These are phyloP conservation scores for Sphagnum magellanicum DNA, from an alignment of 228 moss, liverwort and hornwort species.

Conservation along the genomic window DNA sequence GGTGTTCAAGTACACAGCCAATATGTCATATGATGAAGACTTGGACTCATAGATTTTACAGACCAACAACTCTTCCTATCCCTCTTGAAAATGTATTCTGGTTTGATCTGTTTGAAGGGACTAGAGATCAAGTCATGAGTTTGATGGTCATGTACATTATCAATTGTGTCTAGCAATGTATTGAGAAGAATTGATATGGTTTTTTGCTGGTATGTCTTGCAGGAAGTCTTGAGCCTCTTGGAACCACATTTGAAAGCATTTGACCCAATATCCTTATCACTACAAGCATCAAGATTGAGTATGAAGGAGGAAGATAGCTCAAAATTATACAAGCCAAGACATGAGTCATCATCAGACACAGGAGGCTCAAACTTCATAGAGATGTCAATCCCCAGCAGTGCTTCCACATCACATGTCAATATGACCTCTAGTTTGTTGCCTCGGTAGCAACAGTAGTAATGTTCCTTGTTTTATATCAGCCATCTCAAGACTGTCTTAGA, in stretches of 20 bases:
- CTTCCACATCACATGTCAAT: too few relatives aligned
- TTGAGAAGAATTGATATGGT: neutral
- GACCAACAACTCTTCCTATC: neutral
- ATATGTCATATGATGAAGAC: neutral
- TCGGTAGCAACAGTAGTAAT: too few relatives aligned
- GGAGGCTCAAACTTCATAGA: too few relatives aligned
- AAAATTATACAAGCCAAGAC: conserved; percentile 2
- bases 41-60: neutral
- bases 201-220: neutral
- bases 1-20: neutral
- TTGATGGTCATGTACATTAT: neutral
- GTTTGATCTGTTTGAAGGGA: neutral
- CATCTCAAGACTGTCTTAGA: too few relatives aligned
- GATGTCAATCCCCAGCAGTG: too few relatives aligned
- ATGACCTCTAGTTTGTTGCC: too few relatives aligned
- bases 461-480: too few relatives aligned
- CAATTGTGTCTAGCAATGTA: neutral
- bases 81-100: neutral
- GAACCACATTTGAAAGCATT: conserved; percentile 9
- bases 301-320: conserved; percentile 1
- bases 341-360: neutral
- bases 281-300: conserved; percentile 5
- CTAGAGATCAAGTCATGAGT: neutral
- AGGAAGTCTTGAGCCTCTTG: conserved; percentile 35
- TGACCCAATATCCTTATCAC: neutral